Evolutionary conservation across 306 rosid species (phyloP), one percentile per base, ranked within the genome.

Genomic region (Cyamopsis tetragonoloba): DNA sequence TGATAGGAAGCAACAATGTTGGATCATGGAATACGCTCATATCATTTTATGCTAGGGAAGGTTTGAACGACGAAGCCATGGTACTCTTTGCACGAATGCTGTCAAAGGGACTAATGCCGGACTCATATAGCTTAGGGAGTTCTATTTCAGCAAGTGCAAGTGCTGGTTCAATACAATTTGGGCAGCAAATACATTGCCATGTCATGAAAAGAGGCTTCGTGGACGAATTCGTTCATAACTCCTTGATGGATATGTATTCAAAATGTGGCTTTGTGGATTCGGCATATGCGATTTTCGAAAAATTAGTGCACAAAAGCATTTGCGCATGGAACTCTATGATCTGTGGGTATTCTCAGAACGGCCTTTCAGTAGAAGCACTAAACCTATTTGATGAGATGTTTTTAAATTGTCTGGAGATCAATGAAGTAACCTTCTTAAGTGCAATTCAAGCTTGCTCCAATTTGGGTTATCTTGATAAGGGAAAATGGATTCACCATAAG

Each of bases 401-500:
- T 68, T 50, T 63, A 13, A 80, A 68, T 63, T n/a, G 79, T 49
- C 85, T 62, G 13, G 81, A 84, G 79, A 73, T 87, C 17, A 77
- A 88, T 49, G 91, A 84, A 20, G 91, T 92, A 61, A 85, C 96
- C 28, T 79, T 92, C 65, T 80, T 87, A 66, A 79, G 92, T 74
- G 89, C 83, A 62, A 82, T 92, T 70, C 96, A 92, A 89, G 96
- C 98, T 71, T 87, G 93, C 79, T 84, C 96, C 46, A 81, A 77
- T 81, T 73, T 85, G 76, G 96, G 98, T 70, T 78, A 81, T 77
- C 78, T 86, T 10, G 87, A 86, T 53, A 87, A 84, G 79, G 98
- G 98, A 61, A 92, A 87, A 84, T 89, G 91, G 96, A 77, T 89
- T 80, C 98, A 87, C 86, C 91, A 89, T 70, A 87, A 87, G 77